Percentiles rank a stretch among this genome's conserved stretches.
Evolutionary conservation across 1,139 yeast genomes (phyloP).

Genomic region (Zygosaccharomyces pseudobailii): DNA sequence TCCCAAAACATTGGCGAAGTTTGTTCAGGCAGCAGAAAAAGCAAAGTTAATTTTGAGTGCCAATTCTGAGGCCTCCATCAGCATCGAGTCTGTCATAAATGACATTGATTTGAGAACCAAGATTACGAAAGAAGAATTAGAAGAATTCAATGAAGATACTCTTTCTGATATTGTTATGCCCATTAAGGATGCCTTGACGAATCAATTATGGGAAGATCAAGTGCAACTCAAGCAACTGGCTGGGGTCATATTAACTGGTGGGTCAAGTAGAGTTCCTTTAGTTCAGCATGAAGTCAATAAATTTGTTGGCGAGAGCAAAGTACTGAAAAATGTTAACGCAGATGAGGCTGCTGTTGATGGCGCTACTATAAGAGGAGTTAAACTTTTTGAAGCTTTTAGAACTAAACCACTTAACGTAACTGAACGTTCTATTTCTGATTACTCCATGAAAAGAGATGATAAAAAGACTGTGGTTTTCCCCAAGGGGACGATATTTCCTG

Average conservation of each 20-base stretch:
- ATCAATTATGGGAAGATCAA: conserved; percentile 32
- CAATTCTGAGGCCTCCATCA: conserved; percentile 67
- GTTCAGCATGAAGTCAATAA: conserved; percentile 57
- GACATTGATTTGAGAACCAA: conserved; percentile 68
- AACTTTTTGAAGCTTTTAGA: conserved; percentile 54
- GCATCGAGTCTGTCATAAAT: conserved; percentile 63
- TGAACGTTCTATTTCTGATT: conserved; percentile 51
- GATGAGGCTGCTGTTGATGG: conserved; percentile 95
- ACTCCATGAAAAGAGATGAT: conserved; percentile 39
- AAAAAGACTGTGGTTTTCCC: conserved; percentile 37
- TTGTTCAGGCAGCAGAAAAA: conserved; percentile 80
- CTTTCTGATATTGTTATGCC: conserved; percentile 50
- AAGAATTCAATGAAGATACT: conserved; percentile 47
- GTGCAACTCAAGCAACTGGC: conserved; percentile 40
- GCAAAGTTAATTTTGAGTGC: conserved; percentile 85
- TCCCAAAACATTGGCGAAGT: conserved; percentile 58
- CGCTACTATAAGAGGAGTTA: conserved; percentile 75
- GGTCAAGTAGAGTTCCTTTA: conserved; percentile 86
- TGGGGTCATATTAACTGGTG: conserved; percentile 83
- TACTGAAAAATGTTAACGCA: conserved; percentile 89
- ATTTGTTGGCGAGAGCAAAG: conserved; percentile 54
- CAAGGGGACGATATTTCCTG: conserved; percentile 38
- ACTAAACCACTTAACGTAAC: conserved; percentile 52
- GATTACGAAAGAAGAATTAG: conserved; percentile 76
- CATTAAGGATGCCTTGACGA: conserved; percentile 47